phyloP scores from a whole-genome alignment of 2,329 filamentous ascomycete genomes.

The Coniochaeta sp. region DNA sequence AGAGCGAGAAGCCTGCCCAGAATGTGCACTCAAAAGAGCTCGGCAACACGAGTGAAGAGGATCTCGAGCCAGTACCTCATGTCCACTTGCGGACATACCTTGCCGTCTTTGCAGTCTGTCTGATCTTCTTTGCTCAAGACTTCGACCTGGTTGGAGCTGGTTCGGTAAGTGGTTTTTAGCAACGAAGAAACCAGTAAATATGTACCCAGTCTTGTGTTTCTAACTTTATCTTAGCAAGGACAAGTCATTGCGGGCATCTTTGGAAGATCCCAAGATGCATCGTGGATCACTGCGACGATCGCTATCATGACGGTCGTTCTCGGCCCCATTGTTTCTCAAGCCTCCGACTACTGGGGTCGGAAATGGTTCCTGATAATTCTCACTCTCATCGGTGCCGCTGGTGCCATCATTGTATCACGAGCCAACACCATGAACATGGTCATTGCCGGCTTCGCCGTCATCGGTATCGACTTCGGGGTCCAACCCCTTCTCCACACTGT shows the following conservation, averaged over 20 bases:
- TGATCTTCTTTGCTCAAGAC: slow-evolving; percentile 28
- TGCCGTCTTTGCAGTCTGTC: slow-evolving; percentile 23
- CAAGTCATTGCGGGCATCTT: slow-evolving; percentile 22
- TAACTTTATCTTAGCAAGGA: slow-evolving; percentile 18
- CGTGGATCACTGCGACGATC: slow-evolving; percentile 27
- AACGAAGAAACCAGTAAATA: no score
- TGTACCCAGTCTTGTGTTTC: neutral
- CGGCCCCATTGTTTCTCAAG: slow-evolving; percentile 28
- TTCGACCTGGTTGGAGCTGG: slow-evolving; percentile 25
- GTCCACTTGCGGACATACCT: slow-evolving; percentile 25
- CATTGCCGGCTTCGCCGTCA: slow-evolving; percentile 28
- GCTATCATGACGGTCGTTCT: slow-evolving; percentile 28
- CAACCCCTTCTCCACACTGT: slow-evolving; percentile 32
- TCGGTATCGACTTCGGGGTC: slow-evolving; percentile 25
- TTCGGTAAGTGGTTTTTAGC: slow-evolving; percentile 16
- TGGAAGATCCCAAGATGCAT: slow-evolving; percentile 11
- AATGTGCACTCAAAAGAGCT: neutral
- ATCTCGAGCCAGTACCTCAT: slow-evolving; percentile 14
- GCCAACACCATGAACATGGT: slow-evolving; percentile 25
- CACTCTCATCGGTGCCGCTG: slow-evolving; percentile 23
- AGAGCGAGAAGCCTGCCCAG: neutral
- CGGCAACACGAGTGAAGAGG: neutral
- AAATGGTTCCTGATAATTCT: slow-evolving; percentile 30
- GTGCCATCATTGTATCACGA: slow-evolving; percentile 26
- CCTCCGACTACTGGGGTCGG: slow-evolving; percentile 34